Evolutionary conservation across 768 basidiomycete species (phyloP).

Genomic region (Lentinula detonsa): DNA sequence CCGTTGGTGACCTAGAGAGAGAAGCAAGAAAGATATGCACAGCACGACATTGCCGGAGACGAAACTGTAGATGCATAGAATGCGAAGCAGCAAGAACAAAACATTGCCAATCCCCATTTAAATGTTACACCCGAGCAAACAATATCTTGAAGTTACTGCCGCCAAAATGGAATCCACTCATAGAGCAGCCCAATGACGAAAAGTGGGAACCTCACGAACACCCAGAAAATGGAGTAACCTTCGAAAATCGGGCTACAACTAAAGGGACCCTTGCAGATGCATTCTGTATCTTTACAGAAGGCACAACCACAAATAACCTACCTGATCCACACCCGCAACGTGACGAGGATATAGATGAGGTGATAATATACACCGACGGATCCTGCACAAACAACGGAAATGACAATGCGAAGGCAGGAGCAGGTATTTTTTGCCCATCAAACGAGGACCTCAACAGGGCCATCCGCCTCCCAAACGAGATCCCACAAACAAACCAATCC

Average conservation of each 20-base stretch:
- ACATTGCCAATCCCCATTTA: not conserved
- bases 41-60: not conserved
- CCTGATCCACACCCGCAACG: not conserved
- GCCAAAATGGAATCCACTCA: not conserved
- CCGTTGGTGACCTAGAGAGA: constrained; percentile 4
- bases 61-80: not conserved
- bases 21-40: constrained; percentile 7
- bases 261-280: not conserved
- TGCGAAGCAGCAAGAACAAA: not conserved
- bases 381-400: not conserved
- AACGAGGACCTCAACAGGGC: not conserved
- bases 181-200: not conserved
- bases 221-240: not conserved
- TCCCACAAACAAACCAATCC: not conserved
- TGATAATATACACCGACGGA: not conserved
- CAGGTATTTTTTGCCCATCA: not conserved
- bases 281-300: constrained; percentile 1
- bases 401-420: not conserved
- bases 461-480: not conserved
- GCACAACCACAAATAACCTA: not conserved
- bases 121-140: not conserved
- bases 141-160: not conserved
- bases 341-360: not conserved
- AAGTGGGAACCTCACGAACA: not conserved
- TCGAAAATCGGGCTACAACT: not conserved